Evolutionary conservation across 139 green algal genomes (phyloP), one percentile per base, ranked within the genome.

Genomic region (Auxenochlorella pyrenoidosa): DNA sequence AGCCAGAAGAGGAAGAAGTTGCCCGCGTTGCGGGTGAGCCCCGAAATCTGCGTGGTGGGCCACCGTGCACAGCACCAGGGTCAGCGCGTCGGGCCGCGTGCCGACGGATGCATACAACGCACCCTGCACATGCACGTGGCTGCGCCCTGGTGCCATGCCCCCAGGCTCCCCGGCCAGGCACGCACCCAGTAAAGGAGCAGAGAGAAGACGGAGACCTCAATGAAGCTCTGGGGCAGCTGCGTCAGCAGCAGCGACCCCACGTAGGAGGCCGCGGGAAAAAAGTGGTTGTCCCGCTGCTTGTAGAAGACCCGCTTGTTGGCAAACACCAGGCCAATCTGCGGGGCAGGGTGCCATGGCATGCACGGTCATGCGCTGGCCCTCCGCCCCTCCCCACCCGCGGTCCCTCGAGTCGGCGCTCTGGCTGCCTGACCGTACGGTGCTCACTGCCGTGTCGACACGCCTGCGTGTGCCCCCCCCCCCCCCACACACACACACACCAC

Each of bases 221-320:
- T 26, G n/a, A 94, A 66, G 26, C 86, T 90, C 65, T 92, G 90
- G 0, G 94, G 94, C 4, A 98, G 86, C 71, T 92, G 90, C 58
- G 89, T 63, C 30, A 90, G 47, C 82, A 91, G 19, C 34, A 90
- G 47, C 30, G 87, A 87, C 21, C 93, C 54, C 22, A 75, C 70
- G 59, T 88, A 97, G 6, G 83, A 85, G 76, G 82, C 91, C 15
- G 94, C 58, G 0, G 93, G 89, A 82, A 95, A 98, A 85, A 98
- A 96, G 75, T 90, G 60, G 76, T 91, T 90, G 88, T 96, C 89
- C 18, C 94, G 88, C 81, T 98, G 95, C 91, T 97, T 97, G 92
- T 93, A 98, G 87, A 95, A 98, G 32, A 98, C 91, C 86, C 88
- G 76, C 81, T 94, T 95, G 84, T 79, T 93, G 30, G 78, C 75